These are phyloP conservation scores for Cinnamomum micranthum DNA, from an alignment of 164 flowering plant species.

Conservation along the genomic window DNA sequence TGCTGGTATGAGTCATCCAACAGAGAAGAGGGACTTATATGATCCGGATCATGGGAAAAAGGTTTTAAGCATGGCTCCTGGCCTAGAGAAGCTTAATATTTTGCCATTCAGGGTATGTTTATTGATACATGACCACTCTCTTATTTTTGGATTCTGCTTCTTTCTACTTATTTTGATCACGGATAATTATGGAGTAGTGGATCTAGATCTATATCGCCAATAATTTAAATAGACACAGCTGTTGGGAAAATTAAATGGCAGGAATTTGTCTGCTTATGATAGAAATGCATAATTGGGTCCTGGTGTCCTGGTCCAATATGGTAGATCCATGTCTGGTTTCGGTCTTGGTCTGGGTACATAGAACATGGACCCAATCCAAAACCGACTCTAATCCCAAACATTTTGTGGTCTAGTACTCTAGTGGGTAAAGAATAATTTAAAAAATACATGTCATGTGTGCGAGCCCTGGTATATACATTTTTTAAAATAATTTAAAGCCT, in stretches of 20 bases:
- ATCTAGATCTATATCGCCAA: background rate
- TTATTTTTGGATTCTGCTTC: background rate
- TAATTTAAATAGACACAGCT: background rate
- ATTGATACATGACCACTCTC: background rate
- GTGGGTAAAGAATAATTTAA: too few relatives aligned
- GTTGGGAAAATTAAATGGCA: background rate
- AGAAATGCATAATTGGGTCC: too few relatives aligned
- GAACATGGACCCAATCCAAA: too few relatives aligned
- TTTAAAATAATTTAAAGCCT: background rate
- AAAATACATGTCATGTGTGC: too few relatives aligned
- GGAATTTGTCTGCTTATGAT: background rate
- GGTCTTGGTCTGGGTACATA: too few relatives aligned
- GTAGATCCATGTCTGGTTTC: too few relatives aligned
- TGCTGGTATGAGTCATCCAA: slow-evolving; percentile 97
- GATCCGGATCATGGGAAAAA: slow-evolving; percentile 97
- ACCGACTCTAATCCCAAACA: too few relatives aligned
- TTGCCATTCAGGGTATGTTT: slow-evolving; percentile 76
- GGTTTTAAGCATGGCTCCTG: slow-evolving; percentile 96
- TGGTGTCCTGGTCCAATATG: too few relatives aligned
- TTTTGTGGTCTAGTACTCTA: too few relatives aligned
- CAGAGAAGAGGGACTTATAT: slow-evolving; percentile 87
- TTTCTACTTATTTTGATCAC: background rate
- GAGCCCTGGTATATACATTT: too few relatives aligned
- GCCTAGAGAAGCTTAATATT: slow-evolving; percentile 82
- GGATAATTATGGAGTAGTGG: background rate